A percentile compares a stretch with the other conserved stretches of the same genome.
These are phyloP conservation scores for Sarocladium strictum DNA, from an alignment of 2,329 filamentous ascomycete genomes.

Conservation along the genomic window DNA sequence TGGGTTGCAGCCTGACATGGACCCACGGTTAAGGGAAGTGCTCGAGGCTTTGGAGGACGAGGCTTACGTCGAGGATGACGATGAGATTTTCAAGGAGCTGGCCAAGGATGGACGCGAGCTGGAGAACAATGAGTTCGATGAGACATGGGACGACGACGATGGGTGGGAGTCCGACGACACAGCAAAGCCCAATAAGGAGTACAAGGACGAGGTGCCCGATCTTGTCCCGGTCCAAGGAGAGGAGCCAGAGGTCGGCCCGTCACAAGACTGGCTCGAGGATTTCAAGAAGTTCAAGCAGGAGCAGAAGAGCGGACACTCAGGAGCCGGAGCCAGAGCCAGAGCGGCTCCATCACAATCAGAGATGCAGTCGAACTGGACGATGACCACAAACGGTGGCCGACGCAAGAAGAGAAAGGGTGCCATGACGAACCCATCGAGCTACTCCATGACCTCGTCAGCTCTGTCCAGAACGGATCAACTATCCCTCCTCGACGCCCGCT, in stretches of 20 bases:
- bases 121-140: slow-evolving; percentile 74
- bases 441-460: slow-evolving; percentile 88
- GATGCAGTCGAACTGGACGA: slow-evolving; percentile 65
- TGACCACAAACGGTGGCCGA: slow-evolving; percentile 72
- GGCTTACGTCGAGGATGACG: slow-evolving; percentile 80
- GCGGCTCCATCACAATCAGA: slow-evolving; percentile 50
- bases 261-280: slow-evolving; percentile 83
- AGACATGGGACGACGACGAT: slow-evolving; percentile 58
- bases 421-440: slow-evolving; percentile 77
- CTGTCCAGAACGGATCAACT: slow-evolving; percentile 83
- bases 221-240: slow-evolving; percentile 39
- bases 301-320: too few species aligned
- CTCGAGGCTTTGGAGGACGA: slow-evolving; percentile 94
- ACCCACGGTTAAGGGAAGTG: slow-evolving; percentile 82
- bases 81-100: slow-evolving; percentile 76
- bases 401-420: slow-evolving; percentile 95
- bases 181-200: slow-evolving; percentile 64
- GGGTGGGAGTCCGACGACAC: slow-evolving; percentile 96
- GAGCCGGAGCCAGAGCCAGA: slow-evolving; percentile 29
- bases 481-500: slow-evolving; percentile 78
- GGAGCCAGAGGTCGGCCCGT: slow-evolving; percentile 53
- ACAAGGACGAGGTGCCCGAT: slow-evolving; percentile 42
- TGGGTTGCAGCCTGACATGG: slow-evolving; percentile 97
- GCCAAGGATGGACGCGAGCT: slow-evolving; percentile 66
- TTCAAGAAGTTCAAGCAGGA: slow-evolving; percentile 94